Evolutionary conservation across 306 rosid species (phyloP).

Genomic region (Corylus avellana): DNA sequence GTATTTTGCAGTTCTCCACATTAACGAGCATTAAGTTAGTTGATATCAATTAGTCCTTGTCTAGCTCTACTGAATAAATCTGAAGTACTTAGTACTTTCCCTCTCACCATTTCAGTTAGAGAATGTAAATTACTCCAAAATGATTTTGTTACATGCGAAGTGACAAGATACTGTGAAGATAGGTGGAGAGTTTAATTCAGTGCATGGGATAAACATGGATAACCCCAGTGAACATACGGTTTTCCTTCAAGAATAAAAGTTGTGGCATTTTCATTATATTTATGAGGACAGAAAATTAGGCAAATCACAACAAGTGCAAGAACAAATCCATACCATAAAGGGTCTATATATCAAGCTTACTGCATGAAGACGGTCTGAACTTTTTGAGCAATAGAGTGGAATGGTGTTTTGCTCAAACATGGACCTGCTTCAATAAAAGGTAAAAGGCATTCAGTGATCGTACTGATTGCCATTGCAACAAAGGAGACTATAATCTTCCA

Average conservation of each 20-base stretch:
- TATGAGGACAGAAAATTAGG: constrained; percentile 17
- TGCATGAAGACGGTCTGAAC: constrained; percentile 59
- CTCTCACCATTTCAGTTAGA: neutral
- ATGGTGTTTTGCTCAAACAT: constrained; percentile 34
- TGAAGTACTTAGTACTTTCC: neutral
- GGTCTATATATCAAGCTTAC: constrained; percentile 72
- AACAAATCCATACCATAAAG: constrained; percentile 58
- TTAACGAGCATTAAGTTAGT: neutral
- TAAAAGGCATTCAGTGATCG: constrained; percentile 23
- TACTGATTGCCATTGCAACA: constrained; percentile 14
- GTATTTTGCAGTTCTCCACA: neutral
- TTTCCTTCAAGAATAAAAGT: neutral
- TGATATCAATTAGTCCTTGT: constrained; percentile 3
- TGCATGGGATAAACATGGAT: neutral
- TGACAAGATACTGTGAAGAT: neutral
- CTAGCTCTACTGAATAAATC: neutral
- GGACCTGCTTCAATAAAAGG: constrained; percentile 32
- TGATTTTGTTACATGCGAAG: neutral
- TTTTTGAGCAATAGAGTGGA: constrained; percentile 61
- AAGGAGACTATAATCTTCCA: constrained; percentile 2
- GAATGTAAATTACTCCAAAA: neutral
- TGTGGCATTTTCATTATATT: neutral
- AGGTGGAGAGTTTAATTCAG: neutral
- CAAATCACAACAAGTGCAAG: constrained; percentile 21
- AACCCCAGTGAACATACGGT: neutral